Conservation (phyloP, 108 stramenopile genomes). For the Nitzschia inconspicua region DNA sequence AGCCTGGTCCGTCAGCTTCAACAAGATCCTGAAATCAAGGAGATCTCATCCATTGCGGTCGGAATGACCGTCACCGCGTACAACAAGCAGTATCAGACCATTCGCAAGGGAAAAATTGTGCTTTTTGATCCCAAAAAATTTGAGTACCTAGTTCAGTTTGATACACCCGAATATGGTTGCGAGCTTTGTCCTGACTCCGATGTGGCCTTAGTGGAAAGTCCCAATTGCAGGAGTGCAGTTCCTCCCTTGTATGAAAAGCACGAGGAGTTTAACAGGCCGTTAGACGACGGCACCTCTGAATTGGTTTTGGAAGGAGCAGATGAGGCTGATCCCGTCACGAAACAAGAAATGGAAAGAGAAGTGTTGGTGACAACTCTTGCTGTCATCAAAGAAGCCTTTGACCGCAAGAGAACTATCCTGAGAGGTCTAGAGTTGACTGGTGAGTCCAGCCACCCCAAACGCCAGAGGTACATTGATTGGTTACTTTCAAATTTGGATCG, state of each 20-base stretch:
- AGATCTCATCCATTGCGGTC: slow-evolving; percentile 1
- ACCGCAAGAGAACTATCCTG: slow-evolving; percentile 9
- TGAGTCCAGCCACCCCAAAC: background rate
- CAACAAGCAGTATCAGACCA: slow-evolving; percentile 3
- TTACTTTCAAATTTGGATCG: slow-evolving; percentile 15
- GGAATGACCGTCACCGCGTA: slow-evolving; percentile 31
- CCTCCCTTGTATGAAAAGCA: background rate
- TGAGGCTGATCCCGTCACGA: background rate
- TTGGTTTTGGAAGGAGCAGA: background rate
- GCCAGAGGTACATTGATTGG: background rate
- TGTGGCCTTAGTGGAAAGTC: slow-evolving; percentile 8
- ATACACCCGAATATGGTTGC: slow-evolving; percentile 22
- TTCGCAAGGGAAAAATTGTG: slow-evolving; percentile 28
- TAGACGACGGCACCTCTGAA: background rate
- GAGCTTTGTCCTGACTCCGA: slow-evolving; percentile 39
- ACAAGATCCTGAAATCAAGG: background rate
- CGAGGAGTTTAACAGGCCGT: background rate
- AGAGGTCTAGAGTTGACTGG: slow-evolving; percentile 4
- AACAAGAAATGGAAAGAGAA: slow-evolving; percentile 7
- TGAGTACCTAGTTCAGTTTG: slow-evolving; percentile 33
- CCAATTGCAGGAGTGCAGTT: background rate
- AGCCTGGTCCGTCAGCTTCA: slow-evolving; percentile 17
- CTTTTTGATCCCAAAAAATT: slow-evolving; percentile 7
- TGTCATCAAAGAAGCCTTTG: background rate
- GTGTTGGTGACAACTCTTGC: background rate